phyloP scores from a whole-genome alignment of 768 basidiomycete species.

The Suillus luteus region DNA sequence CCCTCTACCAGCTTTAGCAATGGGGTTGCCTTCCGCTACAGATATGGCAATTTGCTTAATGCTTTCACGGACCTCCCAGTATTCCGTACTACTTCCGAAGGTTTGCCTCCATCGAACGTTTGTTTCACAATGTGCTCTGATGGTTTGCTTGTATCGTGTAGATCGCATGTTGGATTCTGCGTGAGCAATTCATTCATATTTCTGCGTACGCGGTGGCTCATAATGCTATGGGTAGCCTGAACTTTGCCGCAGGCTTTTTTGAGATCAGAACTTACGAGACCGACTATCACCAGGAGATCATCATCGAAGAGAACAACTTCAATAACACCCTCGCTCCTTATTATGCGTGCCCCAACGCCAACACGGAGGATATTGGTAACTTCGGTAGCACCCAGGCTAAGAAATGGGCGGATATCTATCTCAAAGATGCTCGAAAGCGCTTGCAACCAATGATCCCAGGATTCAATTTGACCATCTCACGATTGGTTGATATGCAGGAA shows the following conservation, averaged over 20 bases:
- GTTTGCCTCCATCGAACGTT: constrained; percentile 17
- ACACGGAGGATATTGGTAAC: constrained; percentile 24
- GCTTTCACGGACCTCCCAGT: constrained; percentile 48
- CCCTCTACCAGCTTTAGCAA: constrained; percentile 37
- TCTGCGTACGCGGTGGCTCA: constrained; percentile 24
- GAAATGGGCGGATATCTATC: constrained; percentile 43
- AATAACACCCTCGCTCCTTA: constrained; percentile 53
- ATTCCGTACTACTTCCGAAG: constrained; percentile 49
- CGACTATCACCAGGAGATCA: constrained; percentile 50
- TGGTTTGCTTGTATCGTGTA: not conserved
- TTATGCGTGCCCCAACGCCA: constrained; percentile 33
- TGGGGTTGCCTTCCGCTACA: constrained; percentile 45
- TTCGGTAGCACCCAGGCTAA: constrained; percentile 25
- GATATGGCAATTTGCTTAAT: constrained; percentile 49
- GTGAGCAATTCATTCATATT: constrained; percentile 15
- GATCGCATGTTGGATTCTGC: constrained; percentile 39
- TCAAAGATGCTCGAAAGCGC: constrained; percentile 38
- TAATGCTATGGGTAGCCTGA: constrained; percentile 28
- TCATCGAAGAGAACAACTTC: constrained; percentile 44
- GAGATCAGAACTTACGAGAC: constrained; percentile 42
- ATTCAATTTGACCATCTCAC: constrained; percentile 30
- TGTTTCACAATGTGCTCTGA: not conserved
- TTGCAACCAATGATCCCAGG: constrained; percentile 36
- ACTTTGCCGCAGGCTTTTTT: constrained; percentile 55
- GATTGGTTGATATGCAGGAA: constrained; percentile 39